These are phyloP conservation scores for Rosellinia necatrix DNA, from an alignment of 2,329 filamentous ascomycete species.

Conservation along the genomic window DNA sequence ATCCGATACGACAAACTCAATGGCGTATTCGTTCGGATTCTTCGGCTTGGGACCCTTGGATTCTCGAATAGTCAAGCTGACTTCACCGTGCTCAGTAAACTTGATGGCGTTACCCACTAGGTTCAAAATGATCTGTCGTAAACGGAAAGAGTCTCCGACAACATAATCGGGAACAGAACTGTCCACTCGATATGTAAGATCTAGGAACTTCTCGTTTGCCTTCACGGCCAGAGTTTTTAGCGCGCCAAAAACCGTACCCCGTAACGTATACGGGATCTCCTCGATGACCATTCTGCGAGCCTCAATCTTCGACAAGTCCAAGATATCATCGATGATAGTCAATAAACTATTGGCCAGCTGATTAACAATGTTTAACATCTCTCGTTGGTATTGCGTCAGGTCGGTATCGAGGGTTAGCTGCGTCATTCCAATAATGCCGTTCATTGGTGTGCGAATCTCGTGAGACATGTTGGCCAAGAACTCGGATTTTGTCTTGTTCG, in stretches of 20 bases:
- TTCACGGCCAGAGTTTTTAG: constrained; percentile 96
- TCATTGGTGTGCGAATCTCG: constrained; percentile 96
- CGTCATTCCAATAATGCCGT: constrained; percentile 98
- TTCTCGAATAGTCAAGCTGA: constrained; percentile 87
- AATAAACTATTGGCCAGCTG: constrained; percentile 94
- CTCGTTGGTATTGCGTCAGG: constrained; percentile 90
- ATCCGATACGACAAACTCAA: constrained; percentile 94
- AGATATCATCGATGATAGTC: constrained; percentile 90
- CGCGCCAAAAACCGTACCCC: constrained; percentile 95
- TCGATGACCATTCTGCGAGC: constrained; percentile 98
- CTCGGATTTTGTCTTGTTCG: constrained; percentile 97
- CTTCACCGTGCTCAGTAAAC: constrained; percentile 95
- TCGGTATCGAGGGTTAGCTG: constrained; percentile 95
- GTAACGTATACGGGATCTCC: constrained; percentile 92
- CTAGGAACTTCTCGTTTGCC: constrained; percentile 93
- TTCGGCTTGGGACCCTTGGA: constrained; percentile 66
- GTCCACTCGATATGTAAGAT: constrained; percentile 91
- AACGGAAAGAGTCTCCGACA: constrained; percentile 92
- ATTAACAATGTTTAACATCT: constrained; percentile 98
- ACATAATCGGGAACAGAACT: constrained; percentile 93
- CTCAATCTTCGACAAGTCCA: constrained; percentile 82
- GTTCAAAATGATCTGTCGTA: constrained; percentile 96
- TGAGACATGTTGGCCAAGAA: constrained; percentile 99
- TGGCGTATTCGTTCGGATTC: constrained; percentile 78
- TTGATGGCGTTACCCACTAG: constrained; percentile 98